Evolutionary conservation across 805 yeast genomes (phyloP).

Genomic region (Lipomyces starkeyi): DNA sequence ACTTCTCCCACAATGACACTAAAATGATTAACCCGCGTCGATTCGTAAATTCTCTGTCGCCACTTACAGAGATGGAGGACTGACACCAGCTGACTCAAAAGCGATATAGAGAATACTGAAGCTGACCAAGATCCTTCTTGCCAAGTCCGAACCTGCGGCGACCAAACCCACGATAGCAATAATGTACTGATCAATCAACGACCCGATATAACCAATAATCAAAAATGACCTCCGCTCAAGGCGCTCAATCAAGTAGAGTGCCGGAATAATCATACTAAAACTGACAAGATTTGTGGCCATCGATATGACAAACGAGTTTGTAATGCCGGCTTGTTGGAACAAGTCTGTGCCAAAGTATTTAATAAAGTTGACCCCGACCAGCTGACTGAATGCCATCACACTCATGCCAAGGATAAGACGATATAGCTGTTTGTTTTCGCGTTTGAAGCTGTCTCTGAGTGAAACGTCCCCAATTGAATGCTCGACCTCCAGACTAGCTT

Average conservation of each 20-base stretch:
- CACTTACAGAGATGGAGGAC: conserved; percentile 69
- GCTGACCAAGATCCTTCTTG: conserved; percentile 58
- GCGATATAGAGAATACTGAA: conserved; percentile 67
- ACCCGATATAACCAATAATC: conserved; percentile 74
- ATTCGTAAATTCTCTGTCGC: neutral
- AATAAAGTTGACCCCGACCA: conserved; percentile 87
- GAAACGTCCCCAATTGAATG: conserved; percentile 28
- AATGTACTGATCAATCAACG: conserved; percentile 67
- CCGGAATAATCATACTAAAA: conserved; percentile 80
- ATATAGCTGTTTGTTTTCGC: conserved; percentile 41
- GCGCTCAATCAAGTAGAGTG: conserved; percentile 75
- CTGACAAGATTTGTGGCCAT: conserved; percentile 82
- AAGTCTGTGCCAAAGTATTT: conserved; percentile 88
- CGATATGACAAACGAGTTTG: conserved; percentile 72
- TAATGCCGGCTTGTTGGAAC: conserved; percentile 67
- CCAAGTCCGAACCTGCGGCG: conserved; percentile 49
- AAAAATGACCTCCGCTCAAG: conserved; percentile 78
- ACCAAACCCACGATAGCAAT: conserved; percentile 69
- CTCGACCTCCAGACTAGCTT: conserved; percentile 57
- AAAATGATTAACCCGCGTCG: neutral
- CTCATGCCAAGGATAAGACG: conserved; percentile 66
- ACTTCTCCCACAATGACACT: conserved; percentile 33
- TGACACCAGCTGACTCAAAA: conserved; percentile 83
- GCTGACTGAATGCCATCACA: conserved; percentile 84
- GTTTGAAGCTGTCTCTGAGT: conserved; percentile 41